phyloP scores from a whole-genome alignment of 345 rosid species.

The Erysimum cheiranthoides region DNA sequence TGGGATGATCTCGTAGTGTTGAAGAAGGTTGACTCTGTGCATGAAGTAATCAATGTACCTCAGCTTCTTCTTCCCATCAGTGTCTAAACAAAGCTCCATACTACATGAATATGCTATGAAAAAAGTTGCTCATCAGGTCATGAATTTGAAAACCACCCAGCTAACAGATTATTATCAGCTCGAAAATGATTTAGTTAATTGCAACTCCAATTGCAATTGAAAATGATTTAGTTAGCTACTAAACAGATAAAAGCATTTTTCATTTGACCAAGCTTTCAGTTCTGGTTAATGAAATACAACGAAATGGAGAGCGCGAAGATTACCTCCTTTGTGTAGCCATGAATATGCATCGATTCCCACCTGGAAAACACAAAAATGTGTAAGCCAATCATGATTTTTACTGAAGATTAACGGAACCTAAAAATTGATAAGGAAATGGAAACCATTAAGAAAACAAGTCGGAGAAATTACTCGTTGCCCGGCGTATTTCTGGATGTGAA shows the following conservation, averaged over 20 bases:
- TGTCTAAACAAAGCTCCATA: slow-evolving; percentile 89
- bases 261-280: background rate
- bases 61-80: slow-evolving; percentile 61
- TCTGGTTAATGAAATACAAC: background rate
- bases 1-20: slow-evolving; percentile 65
- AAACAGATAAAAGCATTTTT: background rate
- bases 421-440: background rate
- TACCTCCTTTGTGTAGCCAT: slow-evolving; percentile 98
- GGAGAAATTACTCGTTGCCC: slow-evolving; percentile 64
- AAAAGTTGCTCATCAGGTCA: slow-evolving; percentile 11
- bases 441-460: background rate
- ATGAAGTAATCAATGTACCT: slow-evolving; percentile 76
- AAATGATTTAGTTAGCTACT: slow-evolving; percentile 1
- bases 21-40: slow-evolving; percentile 80
- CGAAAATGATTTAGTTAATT: background rate
- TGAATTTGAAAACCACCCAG: slow-evolving; percentile 12
- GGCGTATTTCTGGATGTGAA: slow-evolving; percentile 81
- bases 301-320: background rate
- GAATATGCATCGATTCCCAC: slow-evolving; percentile 97
- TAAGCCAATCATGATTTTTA: background rate
- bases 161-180: background rate
- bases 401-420: slow-evolving; percentile 1
- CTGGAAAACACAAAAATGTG: slow-evolving; percentile 48
- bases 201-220: too few relatives aligned
- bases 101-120: slow-evolving; percentile 88